Evolutionary conservation across 2,329 filamentous ascomycete genomes (phyloP), one percentile per base, ranked within the genome.

Genomic region (Shiraia sp.): DNA sequence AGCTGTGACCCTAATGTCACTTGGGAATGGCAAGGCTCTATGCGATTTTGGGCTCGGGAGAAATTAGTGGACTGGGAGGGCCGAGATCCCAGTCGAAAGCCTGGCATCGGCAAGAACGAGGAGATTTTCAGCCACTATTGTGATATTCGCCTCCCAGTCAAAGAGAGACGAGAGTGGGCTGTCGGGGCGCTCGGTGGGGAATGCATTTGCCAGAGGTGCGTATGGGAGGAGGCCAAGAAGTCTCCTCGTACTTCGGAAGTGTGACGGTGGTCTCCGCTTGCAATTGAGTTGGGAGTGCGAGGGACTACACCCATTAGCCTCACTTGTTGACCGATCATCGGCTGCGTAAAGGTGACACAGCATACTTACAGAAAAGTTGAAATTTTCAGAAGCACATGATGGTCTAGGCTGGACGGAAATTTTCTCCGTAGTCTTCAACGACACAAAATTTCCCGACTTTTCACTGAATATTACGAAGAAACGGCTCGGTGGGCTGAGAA

Each of bases 51-150:
- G 75, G 81, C 82, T 2, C 75, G 83, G 6, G 74, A 82, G 48
- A 72, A 78, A 49, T 74, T 81, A 26, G 75, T 86, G 4, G 71
- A 79, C 5, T 79, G 78, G 63, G 55, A 65, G 25, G 69, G 64
- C 7, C 57, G 59, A 31, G 53, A 61, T 45, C 47, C 56, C 59
- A 54, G 31, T 41, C 51, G 42, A 45, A 52, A 42, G 53, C 79
- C 79, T 0, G 88, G 88, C 0, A 83, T 97, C 55, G 82, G 77
- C 57, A 81, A 81, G 36, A 91, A 87, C 4, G 84, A 95, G 48
- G 92, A 99, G 74, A 83, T 97, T 31, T 69, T 95, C 49, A 95
- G 90, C 65, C 92, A 97, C 71, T 99, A 99, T 68, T 96, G 91
- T 66, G 93, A 97, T 72, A 79, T 96, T 38, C 77, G 81, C 14